phyloP scores from a whole-genome alignment of 2,329 filamentous ascomycete species.

The Fusarium annulatum region DNA sequence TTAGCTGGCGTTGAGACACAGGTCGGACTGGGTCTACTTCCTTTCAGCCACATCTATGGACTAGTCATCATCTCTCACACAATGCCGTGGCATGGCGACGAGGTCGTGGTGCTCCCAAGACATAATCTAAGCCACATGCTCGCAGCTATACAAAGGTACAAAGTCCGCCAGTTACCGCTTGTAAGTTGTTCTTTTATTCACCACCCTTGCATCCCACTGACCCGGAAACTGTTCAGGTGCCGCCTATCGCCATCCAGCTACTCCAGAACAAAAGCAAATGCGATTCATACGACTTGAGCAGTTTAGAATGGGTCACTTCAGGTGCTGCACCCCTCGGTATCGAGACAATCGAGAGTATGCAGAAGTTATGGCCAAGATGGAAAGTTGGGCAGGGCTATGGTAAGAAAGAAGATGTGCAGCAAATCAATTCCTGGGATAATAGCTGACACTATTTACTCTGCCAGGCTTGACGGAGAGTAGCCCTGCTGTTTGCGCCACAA shows the following conservation, averaged over 20 bases:
- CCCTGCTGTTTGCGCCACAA: neutral
- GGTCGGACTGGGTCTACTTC: conserved; percentile 73
- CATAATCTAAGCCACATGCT: neutral
- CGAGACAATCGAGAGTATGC: neutral
- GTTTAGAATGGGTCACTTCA: neutral
- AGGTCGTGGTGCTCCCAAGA: neutral
- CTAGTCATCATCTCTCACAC: neutral
- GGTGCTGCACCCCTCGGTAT: neutral
- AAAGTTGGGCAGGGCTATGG: neutral
- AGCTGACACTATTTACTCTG: accelerated
- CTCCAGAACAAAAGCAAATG: neutral
- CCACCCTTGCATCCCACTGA: neutral
- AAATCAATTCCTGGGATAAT: neutral
- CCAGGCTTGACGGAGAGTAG: neutral
- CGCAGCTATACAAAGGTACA: neutral
- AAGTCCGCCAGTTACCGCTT: neutral
- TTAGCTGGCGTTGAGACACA: conserved; percentile 47
- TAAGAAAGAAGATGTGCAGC: neutral
- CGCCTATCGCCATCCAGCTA: neutral
- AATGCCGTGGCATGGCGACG: neutral
- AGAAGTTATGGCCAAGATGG: neutral
- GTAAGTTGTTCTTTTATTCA: neutral
- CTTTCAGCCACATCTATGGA: conserved; percentile 76
- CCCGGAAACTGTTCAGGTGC: accelerated
- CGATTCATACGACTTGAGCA: neutral